Evolutionary conservation across 1,284 basidiomycete genomes (phyloP).

Genomic region (Boletellus dicymbophilus): DNA sequence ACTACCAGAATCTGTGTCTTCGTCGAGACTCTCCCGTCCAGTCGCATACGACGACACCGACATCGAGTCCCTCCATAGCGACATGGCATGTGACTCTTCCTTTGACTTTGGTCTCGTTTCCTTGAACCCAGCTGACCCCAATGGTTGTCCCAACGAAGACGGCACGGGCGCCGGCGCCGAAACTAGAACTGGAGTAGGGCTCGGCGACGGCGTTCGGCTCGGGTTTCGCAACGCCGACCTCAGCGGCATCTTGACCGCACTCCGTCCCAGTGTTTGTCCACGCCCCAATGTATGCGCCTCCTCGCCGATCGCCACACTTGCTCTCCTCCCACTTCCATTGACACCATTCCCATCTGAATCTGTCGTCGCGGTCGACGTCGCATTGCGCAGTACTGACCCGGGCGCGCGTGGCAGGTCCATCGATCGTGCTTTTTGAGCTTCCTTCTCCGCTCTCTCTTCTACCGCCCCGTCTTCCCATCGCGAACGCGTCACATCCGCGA

Average conservation of each 20-base stretch:
- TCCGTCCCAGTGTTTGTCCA: neutral
- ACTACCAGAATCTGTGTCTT: conserved; percentile 12
- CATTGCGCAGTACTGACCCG: conserved; percentile 35
- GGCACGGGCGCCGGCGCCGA: neutral
- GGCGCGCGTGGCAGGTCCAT: conserved; percentile 43
- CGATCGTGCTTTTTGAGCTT: conserved; percentile 8
- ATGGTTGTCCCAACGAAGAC: no score
- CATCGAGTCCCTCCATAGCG: conserved; percentile 21
- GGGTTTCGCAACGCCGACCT: conserved; percentile 60
- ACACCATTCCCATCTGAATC: no score
- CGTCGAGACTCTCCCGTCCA: conserved; percentile 47
- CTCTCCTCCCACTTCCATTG: no score
- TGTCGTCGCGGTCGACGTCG: no score
- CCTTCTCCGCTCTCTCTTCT: no score
- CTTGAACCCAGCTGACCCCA: no score
- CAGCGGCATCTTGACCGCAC: conserved; percentile 48
- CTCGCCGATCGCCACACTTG: neutral
- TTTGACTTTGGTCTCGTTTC: neutral
- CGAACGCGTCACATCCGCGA: conserved; percentile 56
- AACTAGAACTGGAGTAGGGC: neutral
- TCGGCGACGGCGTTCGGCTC: conserved; percentile 43
- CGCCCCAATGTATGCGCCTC: neutral
- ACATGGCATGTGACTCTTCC: neutral
- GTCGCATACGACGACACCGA: conserved; percentile 62
- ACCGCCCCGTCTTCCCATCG: conserved; percentile 25